These are phyloP conservation scores for Eutrema heterophyllum DNA, from an alignment of 345 rosid genomes.

Conservation along the genomic window DNA sequence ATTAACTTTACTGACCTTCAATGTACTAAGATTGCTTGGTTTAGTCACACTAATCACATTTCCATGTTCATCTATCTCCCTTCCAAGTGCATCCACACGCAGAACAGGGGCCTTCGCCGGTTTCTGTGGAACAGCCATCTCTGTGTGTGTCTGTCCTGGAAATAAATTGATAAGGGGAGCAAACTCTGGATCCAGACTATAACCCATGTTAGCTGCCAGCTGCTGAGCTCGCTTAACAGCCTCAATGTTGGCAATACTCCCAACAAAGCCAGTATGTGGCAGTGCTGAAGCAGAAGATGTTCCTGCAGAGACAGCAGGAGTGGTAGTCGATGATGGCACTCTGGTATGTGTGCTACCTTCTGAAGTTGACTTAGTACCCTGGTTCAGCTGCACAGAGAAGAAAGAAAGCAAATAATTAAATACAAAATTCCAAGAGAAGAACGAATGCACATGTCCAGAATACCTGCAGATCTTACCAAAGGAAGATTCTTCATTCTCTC, in stretches of 20 bases:
- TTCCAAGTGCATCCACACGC: conserved; percentile 86
- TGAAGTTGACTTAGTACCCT: conserved; percentile 36
- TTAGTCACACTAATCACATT: conserved; percentile 71
- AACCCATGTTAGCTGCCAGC: conserved; percentile 83
- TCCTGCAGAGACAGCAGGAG: conserved; percentile 30
- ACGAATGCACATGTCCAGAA: background rate
- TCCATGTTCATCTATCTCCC: conserved; percentile 97
- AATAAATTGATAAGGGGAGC: conserved; percentile 65
- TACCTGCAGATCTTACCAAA: conserved; percentile 37
- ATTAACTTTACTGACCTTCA: conserved; percentile 53
- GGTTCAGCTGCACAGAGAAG: conserved; percentile 49
- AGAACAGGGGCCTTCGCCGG: conserved; percentile 87
- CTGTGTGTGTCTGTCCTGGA: conserved; percentile 63
- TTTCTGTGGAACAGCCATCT: conserved; percentile 56
- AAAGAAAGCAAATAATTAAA: conserved; percentile 2
- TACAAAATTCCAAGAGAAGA: background rate
- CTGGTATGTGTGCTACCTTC: conserved; percentile 32
- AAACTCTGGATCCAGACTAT: conserved; percentile 72
- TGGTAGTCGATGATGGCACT: conserved; percentile 22
- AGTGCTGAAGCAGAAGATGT: conserved; percentile 31
- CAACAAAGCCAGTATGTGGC: conserved; percentile 38
- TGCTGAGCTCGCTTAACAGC: conserved; percentile 93
- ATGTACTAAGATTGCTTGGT: conserved; percentile 94
- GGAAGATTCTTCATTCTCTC: conserved; percentile 70
- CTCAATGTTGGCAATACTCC: conserved; percentile 50